These are phyloP conservation scores for Diaporthe amygdali DNA, from an alignment of 2,329 filamentous ascomycete genomes.

Conservation along the genomic window DNA sequence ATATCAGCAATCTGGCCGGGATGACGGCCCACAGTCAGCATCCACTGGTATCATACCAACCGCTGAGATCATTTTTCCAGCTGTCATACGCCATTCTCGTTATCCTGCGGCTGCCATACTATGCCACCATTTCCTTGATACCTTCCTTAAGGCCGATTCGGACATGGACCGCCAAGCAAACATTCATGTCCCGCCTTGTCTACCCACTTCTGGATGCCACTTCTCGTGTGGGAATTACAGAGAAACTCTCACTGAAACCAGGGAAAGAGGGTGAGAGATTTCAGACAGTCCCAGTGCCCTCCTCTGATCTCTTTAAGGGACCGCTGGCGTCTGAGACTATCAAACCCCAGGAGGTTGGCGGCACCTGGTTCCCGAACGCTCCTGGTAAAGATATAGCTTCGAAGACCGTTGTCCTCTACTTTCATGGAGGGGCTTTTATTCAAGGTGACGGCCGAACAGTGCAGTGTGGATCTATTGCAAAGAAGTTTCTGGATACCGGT, in stretches of 20 bases:
- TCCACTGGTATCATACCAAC: conserved; percentile 22
- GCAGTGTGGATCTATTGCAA: conserved; percentile 38
- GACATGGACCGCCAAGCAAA: conserved; percentile 22
- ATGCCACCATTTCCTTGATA: conserved; percentile 2
- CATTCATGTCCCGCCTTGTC: conserved; percentile 24
- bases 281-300: background rate
- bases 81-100: background rate
- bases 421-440: conserved; percentile 54
- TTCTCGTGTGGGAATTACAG: conserved; percentile 24
- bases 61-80: conserved; percentile 21
- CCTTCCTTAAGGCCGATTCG: conserved; percentile 16
- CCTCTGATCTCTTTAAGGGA: conserved; percentile 14
- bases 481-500: conserved; percentile 30
- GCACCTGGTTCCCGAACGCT: conserved; percentile 30
- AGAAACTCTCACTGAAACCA: conserved; percentile 17
- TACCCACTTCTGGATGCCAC: conserved; percentile 15
- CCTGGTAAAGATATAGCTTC: conserved; percentile 6
- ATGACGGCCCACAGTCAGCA: background rate
- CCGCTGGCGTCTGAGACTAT: conserved; percentile 15
- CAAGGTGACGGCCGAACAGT: conserved; percentile 42
- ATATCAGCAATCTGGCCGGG: background rate
- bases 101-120: conserved; percentile 18
- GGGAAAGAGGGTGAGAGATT: conserved; percentile 17
- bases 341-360: conserved; percentile 26
- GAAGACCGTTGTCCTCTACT: conserved; percentile 45